Conservation (phyloP, 2,329 filamentous ascomycete species). For the Alternaria alternata region DNA sequence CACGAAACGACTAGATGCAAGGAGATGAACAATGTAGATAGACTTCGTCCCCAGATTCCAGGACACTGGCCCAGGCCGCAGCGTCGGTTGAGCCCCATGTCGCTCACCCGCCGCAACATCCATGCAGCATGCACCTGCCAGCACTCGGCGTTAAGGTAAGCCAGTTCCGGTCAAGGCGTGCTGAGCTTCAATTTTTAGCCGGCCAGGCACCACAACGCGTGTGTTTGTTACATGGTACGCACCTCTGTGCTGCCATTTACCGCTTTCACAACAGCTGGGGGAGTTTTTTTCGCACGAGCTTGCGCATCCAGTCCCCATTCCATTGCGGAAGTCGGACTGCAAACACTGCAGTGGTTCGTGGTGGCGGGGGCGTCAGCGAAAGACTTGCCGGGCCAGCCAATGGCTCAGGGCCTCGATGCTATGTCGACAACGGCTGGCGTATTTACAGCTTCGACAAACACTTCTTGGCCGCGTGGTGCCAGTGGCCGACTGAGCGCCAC, state of each 20-base stretch:
- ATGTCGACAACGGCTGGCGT: conserved; percentile 15
- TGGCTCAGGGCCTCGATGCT: conserved; percentile 5
- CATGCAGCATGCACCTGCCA: conserved; percentile 2
- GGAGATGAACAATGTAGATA: conserved; percentile 3
- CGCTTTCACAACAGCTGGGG: conserved; percentile 2
- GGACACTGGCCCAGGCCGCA: conserved; percentile 16
- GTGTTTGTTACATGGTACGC: conserved; percentile 8
- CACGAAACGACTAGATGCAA: conserved; percentile 1
- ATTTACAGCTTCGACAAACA: conserved; percentile 3
- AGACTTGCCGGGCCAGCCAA: background rate
- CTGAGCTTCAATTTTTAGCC: conserved; percentile 5
- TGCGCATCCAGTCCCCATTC: background rate
- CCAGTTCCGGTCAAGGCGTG: conserved; percentile 7
- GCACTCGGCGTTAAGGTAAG: conserved; percentile 1
- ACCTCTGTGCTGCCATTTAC: background rate
- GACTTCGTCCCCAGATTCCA: conserved; percentile 21
- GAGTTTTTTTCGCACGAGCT: background rate
- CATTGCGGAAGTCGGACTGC: background rate
- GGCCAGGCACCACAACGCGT: conserved; percentile 4
- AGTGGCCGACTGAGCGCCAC: conserved; percentile 20
- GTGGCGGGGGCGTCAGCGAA: conserved; percentile 5
- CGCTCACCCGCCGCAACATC: conserved; percentile 15
- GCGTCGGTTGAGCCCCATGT: conserved; percentile 10
- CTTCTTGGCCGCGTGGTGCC: conserved; percentile 11
- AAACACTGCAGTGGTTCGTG: conserved; percentile 4